A percentile compares a stretch with the other conserved stretches of the same genome.
Evolutionary conservation across 441 rosid genomes (phyloP).

Genomic region (Arabidopsis hybrid): DNA sequence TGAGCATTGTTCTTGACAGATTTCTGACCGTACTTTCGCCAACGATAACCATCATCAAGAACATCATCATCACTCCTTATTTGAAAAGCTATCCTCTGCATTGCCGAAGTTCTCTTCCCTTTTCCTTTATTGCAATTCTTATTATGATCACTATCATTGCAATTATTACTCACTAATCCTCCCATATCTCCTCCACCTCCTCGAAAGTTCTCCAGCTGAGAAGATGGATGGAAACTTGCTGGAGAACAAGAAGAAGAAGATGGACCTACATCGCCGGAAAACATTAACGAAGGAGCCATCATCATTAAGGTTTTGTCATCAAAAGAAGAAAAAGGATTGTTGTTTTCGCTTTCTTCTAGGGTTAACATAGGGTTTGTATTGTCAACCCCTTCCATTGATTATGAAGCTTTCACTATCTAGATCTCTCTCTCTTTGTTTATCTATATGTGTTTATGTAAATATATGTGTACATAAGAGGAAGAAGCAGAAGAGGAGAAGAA

Average conservation of each 20-base stretch:
- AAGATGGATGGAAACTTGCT: conserved; percentile 23
- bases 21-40: conserved; percentile 64
- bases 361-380: conserved; percentile 38
- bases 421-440: not conserved
- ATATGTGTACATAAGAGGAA: not conserved
- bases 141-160: conserved; percentile 6
- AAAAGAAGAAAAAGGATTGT: conserved; percentile 38
- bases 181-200: conserved; percentile 30
- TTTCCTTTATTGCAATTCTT: conserved; percentile 34
- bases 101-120: conserved; percentile 29
- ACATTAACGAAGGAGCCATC: conserved; percentile 45
- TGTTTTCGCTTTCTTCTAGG: conserved; percentile 41
- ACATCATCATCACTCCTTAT: conserved; percentile 56
- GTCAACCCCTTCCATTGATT: conserved; percentile 37
- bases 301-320: conserved; percentile 40
- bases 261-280: conserved; percentile 28
- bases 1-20: conserved; percentile 58
- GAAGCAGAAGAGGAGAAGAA: conserved; percentile 25
- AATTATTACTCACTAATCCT: conserved; percentile 17
- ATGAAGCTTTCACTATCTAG: not conserved
- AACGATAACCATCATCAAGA: conserved; percentile 58
- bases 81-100: conserved; percentile 53
- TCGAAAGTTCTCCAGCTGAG: conserved; percentile 30
- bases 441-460: not conserved
- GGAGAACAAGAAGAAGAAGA: conserved; percentile 45